A percentile compares a stretch with the other conserved stretches of the same genome.
Evolutionary conservation across 371 early-diverging fungal species (phyloP).

Genomic region (Thermomucor indicae-seudaticae): DNA sequence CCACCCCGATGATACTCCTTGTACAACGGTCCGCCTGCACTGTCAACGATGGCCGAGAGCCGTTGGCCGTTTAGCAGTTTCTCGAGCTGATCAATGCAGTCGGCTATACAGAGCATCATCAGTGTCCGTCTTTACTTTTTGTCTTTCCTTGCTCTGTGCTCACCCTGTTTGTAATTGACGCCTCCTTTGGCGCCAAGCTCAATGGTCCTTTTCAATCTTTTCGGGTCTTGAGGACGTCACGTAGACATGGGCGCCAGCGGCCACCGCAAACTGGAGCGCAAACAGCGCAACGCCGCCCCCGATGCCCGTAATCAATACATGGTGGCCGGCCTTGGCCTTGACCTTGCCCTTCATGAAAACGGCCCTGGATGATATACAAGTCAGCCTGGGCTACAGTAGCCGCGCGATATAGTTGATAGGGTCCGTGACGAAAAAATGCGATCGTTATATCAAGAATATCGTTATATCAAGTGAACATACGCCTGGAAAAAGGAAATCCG

Average conservation of each 20-base stretch:
- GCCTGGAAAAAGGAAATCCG: no score
- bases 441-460: no score
- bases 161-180: constrained; percentile 64
- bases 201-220: constrained; percentile 60
- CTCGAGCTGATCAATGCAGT: constrained; percentile 43
- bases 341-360: constrained; percentile 61
- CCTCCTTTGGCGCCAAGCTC: constrained; percentile 68
- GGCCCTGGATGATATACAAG: no score
- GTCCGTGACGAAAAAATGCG: no score
- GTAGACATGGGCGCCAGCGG: constrained; percentile 64
- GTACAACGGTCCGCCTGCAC: constrained; percentile 59
- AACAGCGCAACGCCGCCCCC: constrained; percentile 72
- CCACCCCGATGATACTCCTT: constrained; percentile 23
- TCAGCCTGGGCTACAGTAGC: no score
- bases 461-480: no score
- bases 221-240: constrained; percentile 61
- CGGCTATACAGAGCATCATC: constrained; percentile 25
- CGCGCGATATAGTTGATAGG: no score
- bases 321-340: constrained; percentile 44
- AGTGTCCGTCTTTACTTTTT: neutral
- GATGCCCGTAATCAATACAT: constrained; percentile 68
- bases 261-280: constrained; percentile 63
- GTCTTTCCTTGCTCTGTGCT: neutral
- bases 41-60: constrained; percentile 63
- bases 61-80: constrained; percentile 25